Base-by-base conservation (phyloP, 768 basidiomycete genomes). In the Serendipita vermifera region DNA sequence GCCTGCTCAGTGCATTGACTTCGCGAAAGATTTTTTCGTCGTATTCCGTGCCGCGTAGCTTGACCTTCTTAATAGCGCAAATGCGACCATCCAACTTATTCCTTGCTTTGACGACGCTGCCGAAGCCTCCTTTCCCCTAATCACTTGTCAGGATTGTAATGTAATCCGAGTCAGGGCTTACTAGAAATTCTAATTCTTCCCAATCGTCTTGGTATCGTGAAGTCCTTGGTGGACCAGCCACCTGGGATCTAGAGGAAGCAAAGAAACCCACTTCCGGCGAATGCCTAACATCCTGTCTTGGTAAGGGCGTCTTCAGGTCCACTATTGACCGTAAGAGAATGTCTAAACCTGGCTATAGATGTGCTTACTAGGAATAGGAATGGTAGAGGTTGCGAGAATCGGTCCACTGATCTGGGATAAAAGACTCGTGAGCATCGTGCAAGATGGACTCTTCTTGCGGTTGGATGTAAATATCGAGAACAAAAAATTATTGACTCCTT, bases 11-110 rank as follows among this genome's bases (percentile, higher is more conserved):
- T 0, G 87, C 87, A 58, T 86, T 87, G 43, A 94, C 89, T 68
- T 96, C 91, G 3, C 93, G 77, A 65, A 89, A 87, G 57, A 96
- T 91, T 69, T 84, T 91, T 56, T 75, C 79, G 64, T 92, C 89
- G 59, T 81, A 87, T 62, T 90, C 85, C 56, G 75, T 74, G 0
- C 81, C 80, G 38, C 82, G 80, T 15, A 94, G 75, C 40, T 83
- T 81, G 61, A 97, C 81, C 68, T 94, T 93, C 75, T 97, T 92
- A 55, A 92, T 87, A 11, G 87, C 88, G 65, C 91, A 92, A 56
- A 89, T 86, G 22, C 86, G 75, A 9, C 74, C 77, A 64, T 96
- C 92, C 20, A 93, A 81, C 71, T 81, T 87, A 64, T 94, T 91
- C 41, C 83, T 76, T 2, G 91, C 92, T 66, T 96, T 96, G 29